These are phyloP conservation scores for Aspergillus sp. DNA, from an alignment of 2,329 filamentous ascomycete species.

Conservation along the genomic window DNA sequence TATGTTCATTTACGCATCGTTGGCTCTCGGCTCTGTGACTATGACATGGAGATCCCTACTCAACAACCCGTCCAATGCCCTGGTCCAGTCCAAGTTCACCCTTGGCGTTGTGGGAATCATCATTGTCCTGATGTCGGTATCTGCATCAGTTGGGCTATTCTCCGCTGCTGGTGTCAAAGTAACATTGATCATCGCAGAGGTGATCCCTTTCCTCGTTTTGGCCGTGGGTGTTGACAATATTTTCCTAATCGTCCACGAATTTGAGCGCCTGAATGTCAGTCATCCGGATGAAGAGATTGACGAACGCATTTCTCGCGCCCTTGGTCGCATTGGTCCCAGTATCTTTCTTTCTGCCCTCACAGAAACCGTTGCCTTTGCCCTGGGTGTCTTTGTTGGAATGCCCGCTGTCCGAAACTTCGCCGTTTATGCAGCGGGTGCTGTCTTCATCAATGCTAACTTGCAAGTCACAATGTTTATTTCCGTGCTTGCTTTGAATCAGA, in stretches of 20 bases:
- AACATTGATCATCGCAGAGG: constrained; percentile 95
- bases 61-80: constrained; percentile 75
- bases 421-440: constrained; percentile 90
- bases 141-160: constrained; percentile 90
- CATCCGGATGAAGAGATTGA: constrained; percentile 87
- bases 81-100: constrained; percentile 96
- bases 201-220: constrained; percentile 95
- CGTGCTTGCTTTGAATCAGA: constrained; percentile 86
- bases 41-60: constrained; percentile 75
- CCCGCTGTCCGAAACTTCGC: constrained; percentile 97
- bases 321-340: constrained; percentile 96
- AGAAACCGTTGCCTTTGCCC: constrained; percentile 88
- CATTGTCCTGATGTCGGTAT: constrained; percentile 97
- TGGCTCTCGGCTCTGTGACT: constrained; percentile 86
- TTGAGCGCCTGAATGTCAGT: constrained; percentile 89
- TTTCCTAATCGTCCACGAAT: constrained; percentile 97
- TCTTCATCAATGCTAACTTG: constrained; percentile 94
- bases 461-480: constrained; percentile 98
- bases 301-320: constrained; percentile 77
- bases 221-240: constrained; percentile 99
- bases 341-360: constrained; percentile 94
- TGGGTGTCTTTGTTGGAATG: constrained; percentile 95
- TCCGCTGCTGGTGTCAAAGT: constrained; percentile 90
- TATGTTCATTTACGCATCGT: constrained; percentile 97
- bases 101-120: constrained; percentile 91